These are phyloP conservation scores for Camelina sativa DNA, from an alignment of 345 rosid species.

Conservation along the genomic window DNA sequence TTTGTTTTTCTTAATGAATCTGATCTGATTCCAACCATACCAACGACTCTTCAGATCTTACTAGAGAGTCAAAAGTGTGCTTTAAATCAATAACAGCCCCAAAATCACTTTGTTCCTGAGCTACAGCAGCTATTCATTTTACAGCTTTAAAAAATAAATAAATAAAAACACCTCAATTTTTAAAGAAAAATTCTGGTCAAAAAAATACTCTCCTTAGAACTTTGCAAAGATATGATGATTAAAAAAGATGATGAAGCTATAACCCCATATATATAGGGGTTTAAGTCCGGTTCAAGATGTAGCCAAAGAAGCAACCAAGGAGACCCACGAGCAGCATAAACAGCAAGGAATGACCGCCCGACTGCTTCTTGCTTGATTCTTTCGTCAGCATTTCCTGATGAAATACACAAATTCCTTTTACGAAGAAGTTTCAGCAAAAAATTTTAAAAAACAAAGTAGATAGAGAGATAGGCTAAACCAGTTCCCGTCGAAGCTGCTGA, in stretches of 20 bases:
- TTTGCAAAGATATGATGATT: background rate
- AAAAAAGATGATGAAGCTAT: slow-evolving; percentile 25
- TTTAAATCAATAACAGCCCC: slow-evolving; percentile 9
- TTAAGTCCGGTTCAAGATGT: slow-evolving; percentile 51
- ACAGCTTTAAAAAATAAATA: slow-evolving; percentile 19
- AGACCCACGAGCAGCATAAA: slow-evolving; percentile 62
- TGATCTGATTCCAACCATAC: slow-evolving; percentile 14
- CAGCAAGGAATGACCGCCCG: slow-evolving; percentile 54
- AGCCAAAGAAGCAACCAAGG: slow-evolving; percentile 64
- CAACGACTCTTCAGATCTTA: slow-evolving; percentile 4
- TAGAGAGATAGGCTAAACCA: slow-evolving; percentile 50
- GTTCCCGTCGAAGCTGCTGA: slow-evolving; percentile 64
- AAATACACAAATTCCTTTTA: background rate
- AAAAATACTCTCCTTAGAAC: background rate
- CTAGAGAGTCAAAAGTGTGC: background rate
- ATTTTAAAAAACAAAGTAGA: background rate
- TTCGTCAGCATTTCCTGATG: slow-evolving; percentile 67
- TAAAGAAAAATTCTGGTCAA: background rate
- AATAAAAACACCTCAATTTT: background rate
- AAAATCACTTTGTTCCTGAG: slow-evolving; percentile 25
- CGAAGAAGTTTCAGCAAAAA: background rate
- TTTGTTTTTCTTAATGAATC: background rate
- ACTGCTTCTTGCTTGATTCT: slow-evolving; percentile 52
- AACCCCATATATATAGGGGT: background rate
- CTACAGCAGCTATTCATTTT: slow-evolving; percentile 36